A percentile compares a stretch with the other conserved stretches of the same genome.
Conservation (phyloP, 129 eudicot species). For the Saussurea involucrata region DNA sequence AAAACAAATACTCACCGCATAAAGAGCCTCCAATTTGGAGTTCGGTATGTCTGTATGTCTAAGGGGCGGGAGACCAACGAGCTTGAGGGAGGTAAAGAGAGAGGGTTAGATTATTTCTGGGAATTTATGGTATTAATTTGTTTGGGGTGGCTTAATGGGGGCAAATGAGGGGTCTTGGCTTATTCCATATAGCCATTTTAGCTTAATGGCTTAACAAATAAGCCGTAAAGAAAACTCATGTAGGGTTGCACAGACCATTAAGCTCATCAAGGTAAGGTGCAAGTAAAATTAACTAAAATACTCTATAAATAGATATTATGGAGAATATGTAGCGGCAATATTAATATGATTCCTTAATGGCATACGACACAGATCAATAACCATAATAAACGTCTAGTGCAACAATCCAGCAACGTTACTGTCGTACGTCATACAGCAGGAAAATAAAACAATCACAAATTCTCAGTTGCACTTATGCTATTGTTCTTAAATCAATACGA, state of each 20-base stretch:
- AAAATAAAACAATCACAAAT: not conserved
- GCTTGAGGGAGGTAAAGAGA: too few species aligned
- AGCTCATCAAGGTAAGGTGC: too few species aligned
- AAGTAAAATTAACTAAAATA: not conserved
- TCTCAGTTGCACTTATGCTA: not conserved
- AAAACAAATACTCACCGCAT: constrained; percentile 39
- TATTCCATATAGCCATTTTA: too few species aligned
- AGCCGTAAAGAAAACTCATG: too few species aligned
- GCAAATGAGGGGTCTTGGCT: too few species aligned
- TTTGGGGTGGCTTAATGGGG: too few species aligned
- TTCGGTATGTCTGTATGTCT: constrained; percentile 47
- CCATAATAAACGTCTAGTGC: not conserved
- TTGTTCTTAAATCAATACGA: not conserved
- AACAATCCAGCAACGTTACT: not conserved
- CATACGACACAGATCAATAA: not conserved
- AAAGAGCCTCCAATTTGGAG: constrained; percentile 56
- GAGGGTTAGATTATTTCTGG: too few species aligned
- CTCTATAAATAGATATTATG: not conserved
- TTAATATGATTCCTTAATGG: not conserved
- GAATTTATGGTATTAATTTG: too few species aligned
- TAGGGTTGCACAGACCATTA: too few species aligned
- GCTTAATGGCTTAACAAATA: too few species aligned
- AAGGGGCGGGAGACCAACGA: too few species aligned
- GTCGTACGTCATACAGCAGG: not conserved
- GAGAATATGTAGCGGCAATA: not conserved